Conservation (phyloP, 345 rosid genomes). For the Salix viminalis region DNA sequence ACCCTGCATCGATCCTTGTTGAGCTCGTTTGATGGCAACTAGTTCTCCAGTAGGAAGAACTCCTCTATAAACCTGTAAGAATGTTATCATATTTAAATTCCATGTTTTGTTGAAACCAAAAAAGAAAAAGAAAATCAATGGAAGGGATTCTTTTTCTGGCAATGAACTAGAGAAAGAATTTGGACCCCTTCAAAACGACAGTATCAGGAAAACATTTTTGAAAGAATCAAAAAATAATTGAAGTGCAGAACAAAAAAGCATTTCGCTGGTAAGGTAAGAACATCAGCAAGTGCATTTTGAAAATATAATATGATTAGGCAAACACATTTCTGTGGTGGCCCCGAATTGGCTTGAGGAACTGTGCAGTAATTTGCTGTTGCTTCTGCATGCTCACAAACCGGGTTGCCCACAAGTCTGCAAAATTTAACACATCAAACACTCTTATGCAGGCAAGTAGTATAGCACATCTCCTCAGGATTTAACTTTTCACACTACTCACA, state of each 20-base stretch:
- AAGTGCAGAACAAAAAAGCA: too few relatives aligned
- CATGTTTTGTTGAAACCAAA: background rate
- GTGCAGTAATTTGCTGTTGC: background rate
- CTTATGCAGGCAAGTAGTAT: background rate
- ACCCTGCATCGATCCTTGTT: conserved; percentile 26
- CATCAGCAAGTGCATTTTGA: too few relatives aligned
- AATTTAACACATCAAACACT: background rate
- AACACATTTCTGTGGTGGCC: too few relatives aligned
- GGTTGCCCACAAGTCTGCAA: conserved; percentile 66
- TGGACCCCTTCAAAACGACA: background rate
- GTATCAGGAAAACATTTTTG: too few relatives aligned
- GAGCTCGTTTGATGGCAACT: conserved; percentile 27
- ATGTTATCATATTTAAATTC: background rate
- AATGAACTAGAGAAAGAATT: background rate
- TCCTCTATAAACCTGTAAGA: conserved; percentile 13
- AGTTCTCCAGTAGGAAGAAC: conserved; percentile 6
- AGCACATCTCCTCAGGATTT: background rate
- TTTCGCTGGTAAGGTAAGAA: too few relatives aligned
- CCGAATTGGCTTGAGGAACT: too few relatives aligned
- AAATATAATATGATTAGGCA: too few relatives aligned
- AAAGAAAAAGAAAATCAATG: background rate
- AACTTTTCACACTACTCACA: background rate
- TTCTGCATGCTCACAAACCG: conserved; percentile 47
- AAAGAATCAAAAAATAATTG: too few relatives aligned
- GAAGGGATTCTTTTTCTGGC: background rate